Percentiles rank a stretch among this genome's conserved stretches.
Conservation (phyloP, 2,329 filamentous ascomycete genomes). For the Teratosphaeria epicoccoides region DNA sequence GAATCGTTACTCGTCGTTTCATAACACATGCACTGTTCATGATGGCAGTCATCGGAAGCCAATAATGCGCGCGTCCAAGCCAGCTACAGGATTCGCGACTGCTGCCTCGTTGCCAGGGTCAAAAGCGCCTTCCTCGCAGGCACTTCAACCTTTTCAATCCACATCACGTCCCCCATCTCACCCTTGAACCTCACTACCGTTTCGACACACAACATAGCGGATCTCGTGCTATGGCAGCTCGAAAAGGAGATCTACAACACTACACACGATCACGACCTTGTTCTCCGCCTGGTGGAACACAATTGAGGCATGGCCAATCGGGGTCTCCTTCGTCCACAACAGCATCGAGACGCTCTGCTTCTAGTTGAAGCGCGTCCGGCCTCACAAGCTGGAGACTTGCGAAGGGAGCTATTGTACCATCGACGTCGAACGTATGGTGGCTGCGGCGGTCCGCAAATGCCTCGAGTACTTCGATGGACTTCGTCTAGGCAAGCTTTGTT, state of each 20-base stretch:
- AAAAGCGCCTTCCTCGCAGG: neutral
- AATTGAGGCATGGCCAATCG: constrained; percentile 14
- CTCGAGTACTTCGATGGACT: constrained; percentile 21
- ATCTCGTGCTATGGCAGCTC: neutral
- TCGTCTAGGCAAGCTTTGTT: constrained; percentile 14
- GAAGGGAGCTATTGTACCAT: constrained; percentile 4
- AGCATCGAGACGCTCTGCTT: constrained; percentile 3
- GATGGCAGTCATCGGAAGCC: no score
- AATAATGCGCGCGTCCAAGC: neutral
- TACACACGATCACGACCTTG: constrained; percentile 6
- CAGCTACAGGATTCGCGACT: neutral
- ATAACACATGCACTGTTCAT: no score
- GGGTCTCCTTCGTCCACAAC: constrained; percentile 4
- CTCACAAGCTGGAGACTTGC: constrained; percentile 3
- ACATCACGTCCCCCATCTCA: neutral
- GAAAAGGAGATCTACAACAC: constrained; percentile 12
- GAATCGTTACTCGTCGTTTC: no score
- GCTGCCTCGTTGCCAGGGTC: neutral
- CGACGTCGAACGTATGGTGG: constrained; percentile 5
- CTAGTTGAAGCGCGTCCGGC: neutral
- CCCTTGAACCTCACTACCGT: neutral
- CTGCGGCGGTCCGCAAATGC: constrained; percentile 1
- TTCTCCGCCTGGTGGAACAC: constrained; percentile 10
- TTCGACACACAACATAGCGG: neutral
- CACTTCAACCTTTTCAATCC: neutral